Evolutionary conservation across 2,329 filamentous ascomycete species (phyloP).

Genomic region (Aspergillus sp.): DNA sequence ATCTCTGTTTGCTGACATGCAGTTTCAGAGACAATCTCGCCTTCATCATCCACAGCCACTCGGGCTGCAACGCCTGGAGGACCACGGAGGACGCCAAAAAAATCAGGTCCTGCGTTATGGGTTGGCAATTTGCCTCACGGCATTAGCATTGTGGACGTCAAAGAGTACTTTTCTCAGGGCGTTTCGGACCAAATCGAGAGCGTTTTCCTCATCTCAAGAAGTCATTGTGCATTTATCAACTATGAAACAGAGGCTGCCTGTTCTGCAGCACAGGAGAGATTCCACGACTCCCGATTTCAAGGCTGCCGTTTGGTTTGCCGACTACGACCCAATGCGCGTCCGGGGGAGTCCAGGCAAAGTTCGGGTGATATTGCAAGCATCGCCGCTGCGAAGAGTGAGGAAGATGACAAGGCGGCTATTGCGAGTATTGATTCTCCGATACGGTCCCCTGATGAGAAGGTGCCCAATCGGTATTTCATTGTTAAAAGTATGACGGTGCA

Average conservation of each 20-base stretch:
- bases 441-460: constrained; percentile 41
- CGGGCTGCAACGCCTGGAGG: constrained; percentile 44
- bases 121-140: constrained; percentile 87
- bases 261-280: constrained; percentile 66
- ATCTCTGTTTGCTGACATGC: not conserved
- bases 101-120: constrained; percentile 85
- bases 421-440: constrained; percentile 38
- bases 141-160: constrained; percentile 73
- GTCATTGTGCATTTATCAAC: constrained; percentile 95
- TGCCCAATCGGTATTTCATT: constrained; percentile 77
- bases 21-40: not conserved
- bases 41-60: constrained; percentile 4
- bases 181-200: constrained; percentile 72
- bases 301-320: constrained; percentile 80
- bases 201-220: constrained; percentile 90
- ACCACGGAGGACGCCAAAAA: constrained; percentile 60
- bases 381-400: not conserved
- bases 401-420: not conserved
- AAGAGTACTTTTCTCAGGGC: constrained; percentile 80
- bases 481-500: constrained; percentile 88
- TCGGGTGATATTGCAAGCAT: not conserved
- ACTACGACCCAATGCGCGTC: constrained; percentile 54
- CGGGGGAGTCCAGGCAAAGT: constrained; percentile 21
- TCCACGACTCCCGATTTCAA: constrained; percentile 87
- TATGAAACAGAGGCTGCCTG: constrained; percentile 77